A percentile compares a stretch with the other conserved stretches of the same genome.
These are phyloP conservation scores for Aspergillus novoparasiticus DNA, from an alignment of 2,329 filamentous ascomycete genomes.

Conservation along the genomic window DNA sequence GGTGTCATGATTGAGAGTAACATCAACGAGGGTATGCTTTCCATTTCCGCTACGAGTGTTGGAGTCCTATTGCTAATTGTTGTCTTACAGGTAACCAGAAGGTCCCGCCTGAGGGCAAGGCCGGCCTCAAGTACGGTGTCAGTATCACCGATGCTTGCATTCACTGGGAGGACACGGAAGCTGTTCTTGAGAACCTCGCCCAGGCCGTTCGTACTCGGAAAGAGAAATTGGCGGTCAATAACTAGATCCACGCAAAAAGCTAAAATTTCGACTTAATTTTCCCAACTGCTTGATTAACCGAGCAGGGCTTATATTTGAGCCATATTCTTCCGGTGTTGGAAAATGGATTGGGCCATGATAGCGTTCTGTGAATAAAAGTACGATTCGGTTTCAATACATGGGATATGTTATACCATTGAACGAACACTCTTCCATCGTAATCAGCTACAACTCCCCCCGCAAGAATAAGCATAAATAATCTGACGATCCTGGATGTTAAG, in stretches of 20 bases:
- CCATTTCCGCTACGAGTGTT: background rate
- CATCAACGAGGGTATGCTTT: slow-evolving; percentile 77
- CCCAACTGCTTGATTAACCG: background rate
- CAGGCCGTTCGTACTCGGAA: slow-evolving; percentile 76
- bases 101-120: slow-evolving; percentile 82
- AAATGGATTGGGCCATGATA: background rate
- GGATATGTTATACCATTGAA: background rate
- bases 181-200: slow-evolving; percentile 75
- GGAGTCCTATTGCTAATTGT: slow-evolving; percentile 9
- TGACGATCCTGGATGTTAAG: background rate
- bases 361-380: slow-evolving; percentile 5
- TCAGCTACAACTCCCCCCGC: background rate
- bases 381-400: background rate
- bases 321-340: slow-evolving; percentile 4
- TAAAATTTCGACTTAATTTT: background rate
- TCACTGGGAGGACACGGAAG: slow-evolving; percentile 85
- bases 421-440: background rate
- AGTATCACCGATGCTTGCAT: slow-evolving; percentile 98
- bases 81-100: slow-evolving; percentile 73
- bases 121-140: slow-evolving; percentile 86
- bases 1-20: slow-evolving; percentile 99
- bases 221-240: slow-evolving; percentile 40
- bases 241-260: background rate
- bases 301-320: background rate
- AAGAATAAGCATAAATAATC: background rate